These are phyloP conservation scores for Cladorrhinum sp. DNA, from an alignment of 2,329 filamentous ascomycete species.

Conservation along the genomic window DNA sequence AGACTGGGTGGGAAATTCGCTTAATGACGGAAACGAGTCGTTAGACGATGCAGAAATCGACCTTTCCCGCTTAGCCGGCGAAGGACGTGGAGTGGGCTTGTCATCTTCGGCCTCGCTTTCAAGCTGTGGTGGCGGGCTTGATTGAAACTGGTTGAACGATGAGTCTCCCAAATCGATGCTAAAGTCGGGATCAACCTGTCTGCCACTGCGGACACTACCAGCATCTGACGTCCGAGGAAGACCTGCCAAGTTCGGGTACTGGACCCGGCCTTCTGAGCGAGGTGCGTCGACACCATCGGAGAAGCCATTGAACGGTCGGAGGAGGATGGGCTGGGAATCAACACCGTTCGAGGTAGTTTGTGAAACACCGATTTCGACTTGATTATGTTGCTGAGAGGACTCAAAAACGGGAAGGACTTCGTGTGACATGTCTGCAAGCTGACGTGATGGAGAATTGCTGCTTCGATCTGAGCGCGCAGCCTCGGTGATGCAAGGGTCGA, in stretches of 20 bases:
- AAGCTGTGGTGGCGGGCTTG: background rate
- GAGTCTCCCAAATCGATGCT: conserved; percentile 35
- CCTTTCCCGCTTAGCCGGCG: background rate
- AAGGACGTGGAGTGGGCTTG: background rate
- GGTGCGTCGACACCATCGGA: conserved; percentile 21
- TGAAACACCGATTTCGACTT: conserved; percentile 3
- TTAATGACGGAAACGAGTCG: conserved; percentile 33
- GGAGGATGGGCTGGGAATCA: conserved; percentile 24
- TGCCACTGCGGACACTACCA: conserved; percentile 46
- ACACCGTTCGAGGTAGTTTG: conserved; percentile 12
- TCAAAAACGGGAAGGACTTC: conserved; percentile 8
- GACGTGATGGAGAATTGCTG: conserved; percentile 31
- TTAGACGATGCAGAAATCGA: conserved; percentile 15
- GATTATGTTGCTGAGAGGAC: conserved; percentile 3
- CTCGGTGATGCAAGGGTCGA: conserved; percentile 38
- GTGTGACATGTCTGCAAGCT: conserved; percentile 29
- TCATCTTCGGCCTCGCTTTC: background rate
- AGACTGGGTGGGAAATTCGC: conserved; percentile 36
- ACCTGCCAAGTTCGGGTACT: conserved; percentile 34
- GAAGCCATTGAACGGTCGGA: conserved; percentile 26
- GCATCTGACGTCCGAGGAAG: conserved; percentile 35
- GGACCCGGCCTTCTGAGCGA: conserved; percentile 19
- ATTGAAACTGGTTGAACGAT: conserved; percentile 26
- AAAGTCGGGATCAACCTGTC: conserved; percentile 47
- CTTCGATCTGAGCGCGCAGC: conserved; percentile 22